Percentiles rank a stretch among this genome's conserved stretches.
Evolutionary conservation across 106 monocot genomes (phyloP).

Genomic region (Dioscorea dumetorum): DNA sequence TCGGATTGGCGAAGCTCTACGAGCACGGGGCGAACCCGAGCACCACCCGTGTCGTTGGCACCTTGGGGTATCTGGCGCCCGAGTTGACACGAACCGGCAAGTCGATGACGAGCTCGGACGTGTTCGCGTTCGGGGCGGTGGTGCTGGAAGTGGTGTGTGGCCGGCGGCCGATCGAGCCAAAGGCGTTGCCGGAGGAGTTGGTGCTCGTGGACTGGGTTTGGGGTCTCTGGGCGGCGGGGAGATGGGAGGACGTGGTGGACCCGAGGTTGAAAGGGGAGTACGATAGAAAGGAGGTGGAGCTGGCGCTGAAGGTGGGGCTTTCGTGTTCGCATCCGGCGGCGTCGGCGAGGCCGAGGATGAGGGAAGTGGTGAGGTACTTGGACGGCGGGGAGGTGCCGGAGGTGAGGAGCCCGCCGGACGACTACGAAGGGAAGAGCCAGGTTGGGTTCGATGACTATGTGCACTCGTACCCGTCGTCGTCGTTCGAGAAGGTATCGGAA

Average conservation of each 20-base stretch:
- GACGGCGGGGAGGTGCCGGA: constrained; percentile 39
- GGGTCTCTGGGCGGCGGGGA: constrained; percentile 32
- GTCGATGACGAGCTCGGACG: constrained; percentile 56
- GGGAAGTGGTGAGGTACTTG: constrained; percentile 64
- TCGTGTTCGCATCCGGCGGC: constrained; percentile 55
- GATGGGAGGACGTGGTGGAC: constrained; percentile 42
- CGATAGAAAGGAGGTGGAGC: constrained; percentile 26
- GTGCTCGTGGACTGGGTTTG: constrained; percentile 59
- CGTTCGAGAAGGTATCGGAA: constrained; percentile 29
- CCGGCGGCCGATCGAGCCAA: constrained; percentile 68
- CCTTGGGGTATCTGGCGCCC: constrained; percentile 66
- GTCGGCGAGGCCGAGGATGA: constrained; percentile 46
- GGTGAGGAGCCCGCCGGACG: constrained; percentile 16
- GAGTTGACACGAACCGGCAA: constrained; percentile 69
- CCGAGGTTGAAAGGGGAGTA: constrained; percentile 32
- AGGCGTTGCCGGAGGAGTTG: constrained; percentile 47
- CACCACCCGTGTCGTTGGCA: constrained; percentile 88
- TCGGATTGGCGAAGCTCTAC: constrained; percentile 76
- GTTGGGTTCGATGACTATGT: constrained; percentile 54
- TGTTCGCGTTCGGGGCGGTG: constrained; percentile 76
- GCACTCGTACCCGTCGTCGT: constrained; percentile 56
- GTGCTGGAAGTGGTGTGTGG: constrained; percentile 69
- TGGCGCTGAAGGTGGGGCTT: constrained; percentile 54
- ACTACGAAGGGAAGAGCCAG: constrained; percentile 9
- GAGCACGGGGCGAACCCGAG: constrained; percentile 79